phyloP scores from a whole-genome alignment of 1,284 basidiomycete species.

The Naganishia sp. region DNA sequence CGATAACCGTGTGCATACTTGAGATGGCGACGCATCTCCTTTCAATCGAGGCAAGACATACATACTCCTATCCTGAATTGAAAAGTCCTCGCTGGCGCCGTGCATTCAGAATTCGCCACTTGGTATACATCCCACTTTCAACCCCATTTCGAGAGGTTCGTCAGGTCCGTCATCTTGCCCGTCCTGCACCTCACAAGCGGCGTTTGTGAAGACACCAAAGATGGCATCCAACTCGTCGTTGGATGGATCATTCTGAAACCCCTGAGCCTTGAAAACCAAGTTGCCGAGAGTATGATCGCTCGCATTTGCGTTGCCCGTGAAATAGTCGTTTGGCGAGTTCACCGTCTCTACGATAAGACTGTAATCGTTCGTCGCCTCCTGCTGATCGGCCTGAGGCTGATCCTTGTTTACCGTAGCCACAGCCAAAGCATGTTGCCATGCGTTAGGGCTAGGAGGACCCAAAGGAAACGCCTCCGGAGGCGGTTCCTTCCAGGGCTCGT shows the following conservation, averaged over 20 bases:
- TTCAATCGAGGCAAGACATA: too few species aligned
- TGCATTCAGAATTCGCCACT: neutral
- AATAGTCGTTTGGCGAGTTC: neutral
- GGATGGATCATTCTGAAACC: conserved; percentile 5
- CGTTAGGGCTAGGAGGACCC: too few species aligned
- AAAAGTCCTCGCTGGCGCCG: too few species aligned
- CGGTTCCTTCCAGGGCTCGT: neutral
- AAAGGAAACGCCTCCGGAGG: neutral
- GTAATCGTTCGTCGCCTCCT: neutral
- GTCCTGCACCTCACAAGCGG: neutral
- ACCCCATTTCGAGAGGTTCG: neutral
- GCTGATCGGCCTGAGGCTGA: neutral
- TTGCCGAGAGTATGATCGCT: neutral
- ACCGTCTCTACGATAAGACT: too few species aligned
- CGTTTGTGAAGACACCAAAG: conserved; percentile 1
- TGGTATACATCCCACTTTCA: neutral
- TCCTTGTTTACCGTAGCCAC: neutral
- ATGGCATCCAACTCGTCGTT: conserved; percentile 15
- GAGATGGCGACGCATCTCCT: too few species aligned
- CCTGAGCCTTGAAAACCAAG: neutral
- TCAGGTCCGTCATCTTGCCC: neutral
- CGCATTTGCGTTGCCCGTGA: neutral
- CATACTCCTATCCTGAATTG: too few species aligned
- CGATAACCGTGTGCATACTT: too few species aligned
- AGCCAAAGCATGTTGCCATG: neutral